A percentile compares a stretch with the other conserved stretches of the same genome.
These are phyloP conservation scores for Alternaria sp. DNA, from an alignment of 2,329 filamentous ascomycete species.

Conservation along the genomic window DNA sequence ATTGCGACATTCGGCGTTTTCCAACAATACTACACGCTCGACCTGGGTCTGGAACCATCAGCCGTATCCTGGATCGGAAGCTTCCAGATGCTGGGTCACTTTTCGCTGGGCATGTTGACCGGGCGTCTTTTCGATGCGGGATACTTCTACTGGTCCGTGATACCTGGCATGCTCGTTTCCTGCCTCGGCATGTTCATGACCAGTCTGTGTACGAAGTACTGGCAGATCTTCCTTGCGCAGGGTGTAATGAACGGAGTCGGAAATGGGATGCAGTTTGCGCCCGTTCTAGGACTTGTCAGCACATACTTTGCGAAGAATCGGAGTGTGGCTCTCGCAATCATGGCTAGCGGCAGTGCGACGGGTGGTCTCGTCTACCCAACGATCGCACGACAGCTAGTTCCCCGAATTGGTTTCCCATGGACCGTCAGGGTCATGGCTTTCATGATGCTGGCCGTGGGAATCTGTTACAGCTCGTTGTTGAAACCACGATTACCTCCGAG, in stretches of 20 bases:
- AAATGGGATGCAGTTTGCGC: slow-evolving; percentile 45
- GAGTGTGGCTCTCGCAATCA: slow-evolving; percentile 65
- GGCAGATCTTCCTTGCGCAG: slow-evolving; percentile 53
- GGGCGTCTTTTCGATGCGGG: slow-evolving; percentile 61
- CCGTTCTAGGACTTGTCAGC: slow-evolving; percentile 37
- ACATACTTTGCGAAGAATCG: slow-evolving; percentile 69
- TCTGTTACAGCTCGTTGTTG: slow-evolving; percentile 47
- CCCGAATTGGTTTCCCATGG: slow-evolving; percentile 68
- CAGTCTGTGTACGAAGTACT: slow-evolving; percentile 57
- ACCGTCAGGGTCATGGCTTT: slow-evolving; percentile 68
- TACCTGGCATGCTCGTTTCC: slow-evolving; percentile 53
- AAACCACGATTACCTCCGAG: slow-evolving; percentile 53
- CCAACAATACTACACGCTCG: slow-evolving; percentile 44
- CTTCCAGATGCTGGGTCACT: slow-evolving; percentile 59
- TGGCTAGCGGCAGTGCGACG: slow-evolving; percentile 65
- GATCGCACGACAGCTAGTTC: slow-evolving; percentile 60
- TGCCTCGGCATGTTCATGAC: slow-evolving; percentile 61
- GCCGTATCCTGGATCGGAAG: slow-evolving; percentile 62
- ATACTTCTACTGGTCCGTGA: slow-evolving; percentile 55
- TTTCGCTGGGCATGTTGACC: slow-evolving; percentile 59
- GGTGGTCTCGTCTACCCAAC: slow-evolving; percentile 71
- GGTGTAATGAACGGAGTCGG: slow-evolving; percentile 45
- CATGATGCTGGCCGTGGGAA: slow-evolving; percentile 59
- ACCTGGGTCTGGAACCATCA: slow-evolving; percentile 42
- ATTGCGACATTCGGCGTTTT: slow-evolving; percentile 48